These are phyloP conservation scores for Botryosphaeria dothidea DNA, from an alignment of 2,329 filamentous ascomycete species.

Conservation along the genomic window DNA sequence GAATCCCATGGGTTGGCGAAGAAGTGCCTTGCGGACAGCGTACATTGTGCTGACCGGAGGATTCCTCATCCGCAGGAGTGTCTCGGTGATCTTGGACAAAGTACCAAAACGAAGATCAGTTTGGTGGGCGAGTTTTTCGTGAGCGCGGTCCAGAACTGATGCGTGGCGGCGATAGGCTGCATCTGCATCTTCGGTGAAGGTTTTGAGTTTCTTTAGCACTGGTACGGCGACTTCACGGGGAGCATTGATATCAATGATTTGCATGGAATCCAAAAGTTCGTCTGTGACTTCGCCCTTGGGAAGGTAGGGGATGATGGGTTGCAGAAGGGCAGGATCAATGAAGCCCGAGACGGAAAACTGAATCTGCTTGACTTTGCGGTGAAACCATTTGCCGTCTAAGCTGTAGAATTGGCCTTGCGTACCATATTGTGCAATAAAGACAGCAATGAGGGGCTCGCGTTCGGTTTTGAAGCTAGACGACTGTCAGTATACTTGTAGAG, in stretches of 20 bases:
- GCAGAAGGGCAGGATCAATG: conserved; percentile 46
- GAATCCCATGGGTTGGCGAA: conserved; percentile 63
- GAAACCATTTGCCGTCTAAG: conserved; percentile 51
- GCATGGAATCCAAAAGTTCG: conserved; percentile 36
- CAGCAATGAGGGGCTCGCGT: conserved; percentile 47
- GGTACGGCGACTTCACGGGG: conserved; percentile 49
- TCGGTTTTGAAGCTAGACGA: conserved; percentile 17
- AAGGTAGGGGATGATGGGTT: conserved; percentile 52
- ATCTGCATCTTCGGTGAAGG: conserved; percentile 48
- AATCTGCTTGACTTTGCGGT: conserved; percentile 39
- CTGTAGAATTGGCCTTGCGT: conserved; percentile 50
- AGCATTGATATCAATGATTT: conserved; percentile 41
- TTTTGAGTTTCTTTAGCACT: conserved; percentile 44
- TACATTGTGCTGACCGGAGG: conserved; percentile 57
- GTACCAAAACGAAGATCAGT: conserved; percentile 49
- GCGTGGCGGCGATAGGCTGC: conserved; percentile 50
- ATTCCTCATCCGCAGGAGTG: conserved; percentile 43
- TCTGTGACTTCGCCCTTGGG: conserved; percentile 43
- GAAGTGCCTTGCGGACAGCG: conserved; percentile 68
- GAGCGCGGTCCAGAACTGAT: conserved; percentile 50
- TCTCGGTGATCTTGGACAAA: conserved; percentile 48
- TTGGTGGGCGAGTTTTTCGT: conserved; percentile 47
- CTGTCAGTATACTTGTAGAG: neutral
- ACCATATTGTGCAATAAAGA: conserved; percentile 49
- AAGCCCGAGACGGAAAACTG: conserved; percentile 54